phyloP scores from a whole-genome alignment of 75 land plant genomes.

The Pinus taeda region DNA sequence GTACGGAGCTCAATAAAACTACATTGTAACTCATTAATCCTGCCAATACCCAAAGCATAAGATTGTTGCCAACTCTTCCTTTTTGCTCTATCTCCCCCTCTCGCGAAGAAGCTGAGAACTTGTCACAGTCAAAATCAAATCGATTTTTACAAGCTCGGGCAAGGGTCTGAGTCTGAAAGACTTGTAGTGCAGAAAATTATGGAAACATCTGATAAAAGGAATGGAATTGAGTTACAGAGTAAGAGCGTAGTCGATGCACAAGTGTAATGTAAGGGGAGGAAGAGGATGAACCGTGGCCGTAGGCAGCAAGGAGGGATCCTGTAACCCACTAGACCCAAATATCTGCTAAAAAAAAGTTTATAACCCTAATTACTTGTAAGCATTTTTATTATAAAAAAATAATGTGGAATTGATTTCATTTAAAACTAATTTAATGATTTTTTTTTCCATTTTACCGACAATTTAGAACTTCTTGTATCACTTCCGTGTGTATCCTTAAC shows the following conservation, averaged over 20 bases:
- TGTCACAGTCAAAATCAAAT: not conserved
- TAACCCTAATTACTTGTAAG: not conserved
- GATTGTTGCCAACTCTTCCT: not conserved
- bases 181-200: not conserved
- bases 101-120: not conserved
- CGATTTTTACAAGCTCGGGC: no score
- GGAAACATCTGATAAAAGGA: not conserved
- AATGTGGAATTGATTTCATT: no score
- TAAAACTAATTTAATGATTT: no score
- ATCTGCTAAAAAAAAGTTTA: no score
- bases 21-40: no score
- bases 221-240: not conserved
- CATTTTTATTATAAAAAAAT: no score
- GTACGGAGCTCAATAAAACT: no score
- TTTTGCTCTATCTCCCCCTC: not conserved
- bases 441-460: no score
- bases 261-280: not conserved
- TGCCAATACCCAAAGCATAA: not conserved
- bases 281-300: not conserved
- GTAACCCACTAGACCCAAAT: no score
- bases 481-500: no score
- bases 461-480: no score
- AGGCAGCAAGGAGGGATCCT: not conserved
- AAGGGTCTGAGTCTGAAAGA: no score
- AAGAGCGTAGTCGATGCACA: not conserved